A percentile compares a stretch with the other conserved stretches of the same genome.
phyloP scores from a whole-genome alignment of 208 protist species.

The Trypanosoma cruzi region DNA sequence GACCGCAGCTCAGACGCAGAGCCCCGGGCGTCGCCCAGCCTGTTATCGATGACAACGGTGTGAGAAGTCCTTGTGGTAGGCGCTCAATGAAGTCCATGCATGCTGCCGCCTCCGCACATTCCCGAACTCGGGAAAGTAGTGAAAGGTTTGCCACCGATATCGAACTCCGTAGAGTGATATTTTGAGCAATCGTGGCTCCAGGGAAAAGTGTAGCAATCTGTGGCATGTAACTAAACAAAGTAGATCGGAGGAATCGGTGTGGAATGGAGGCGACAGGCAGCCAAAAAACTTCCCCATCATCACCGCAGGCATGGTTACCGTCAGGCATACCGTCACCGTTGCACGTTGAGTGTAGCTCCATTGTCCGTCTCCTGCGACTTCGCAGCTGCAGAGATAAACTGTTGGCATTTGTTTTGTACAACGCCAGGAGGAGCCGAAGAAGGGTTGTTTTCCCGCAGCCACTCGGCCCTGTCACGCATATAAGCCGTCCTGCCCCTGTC shows the following conservation, averaged over 20 bases:
- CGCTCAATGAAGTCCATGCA: slow-evolving; percentile 60
- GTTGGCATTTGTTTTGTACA: slow-evolving; percentile 44
- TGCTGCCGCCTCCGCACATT: slow-evolving; percentile 44
- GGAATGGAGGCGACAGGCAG: slow-evolving; percentile 43
- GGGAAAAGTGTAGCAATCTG: slow-evolving; percentile 67
- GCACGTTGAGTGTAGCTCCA: background rate
- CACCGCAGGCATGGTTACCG: background rate
- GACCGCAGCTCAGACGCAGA: slow-evolving; percentile 69
- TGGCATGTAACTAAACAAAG: slow-evolving; percentile 73
- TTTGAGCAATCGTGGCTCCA: slow-evolving; percentile 79
- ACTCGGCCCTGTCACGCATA: slow-evolving; percentile 62
- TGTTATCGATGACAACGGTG: slow-evolving; percentile 34
- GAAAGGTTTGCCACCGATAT: slow-evolving; percentile 48
- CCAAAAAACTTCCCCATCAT: slow-evolving; percentile 9
- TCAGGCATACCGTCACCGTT: background rate
- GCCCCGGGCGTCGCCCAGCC: slow-evolving; percentile 31
- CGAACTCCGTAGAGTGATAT: slow-evolving; percentile 65
- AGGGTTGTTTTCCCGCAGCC: slow-evolving; percentile 82
- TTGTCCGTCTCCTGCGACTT: background rate
- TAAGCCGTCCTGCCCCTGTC: slow-evolving; percentile 41
- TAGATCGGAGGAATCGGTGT: slow-evolving; percentile 39
- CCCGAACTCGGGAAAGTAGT: slow-evolving; percentile 37
- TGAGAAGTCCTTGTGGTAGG: slow-evolving; percentile 68
- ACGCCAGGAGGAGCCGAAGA: slow-evolving; percentile 61
- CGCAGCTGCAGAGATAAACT: slow-evolving; percentile 5